phyloP scores from a whole-genome alignment of 129 eudicot species.

The Logfia minima region DNA sequence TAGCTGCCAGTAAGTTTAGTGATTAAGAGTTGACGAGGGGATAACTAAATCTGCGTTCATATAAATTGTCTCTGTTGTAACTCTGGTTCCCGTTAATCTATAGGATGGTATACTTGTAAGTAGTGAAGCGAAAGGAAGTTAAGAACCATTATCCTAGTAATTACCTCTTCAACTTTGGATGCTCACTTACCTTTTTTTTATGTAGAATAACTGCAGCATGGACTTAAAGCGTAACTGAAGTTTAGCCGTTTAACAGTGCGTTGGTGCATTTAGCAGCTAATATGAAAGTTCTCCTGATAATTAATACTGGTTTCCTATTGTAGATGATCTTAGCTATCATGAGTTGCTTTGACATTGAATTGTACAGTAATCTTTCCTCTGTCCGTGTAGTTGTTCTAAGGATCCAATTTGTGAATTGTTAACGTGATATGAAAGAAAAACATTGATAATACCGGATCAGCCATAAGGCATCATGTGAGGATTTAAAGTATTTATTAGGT shows the following conservation, averaged over 20 bases:
- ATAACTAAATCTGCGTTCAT: background rate
- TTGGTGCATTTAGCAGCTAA: too few relatives aligned
- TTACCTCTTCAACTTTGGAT: background rate
- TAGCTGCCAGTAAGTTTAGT: background rate
- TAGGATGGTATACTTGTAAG: background rate
- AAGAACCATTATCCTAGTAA: background rate
- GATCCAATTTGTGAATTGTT: too few relatives aligned
- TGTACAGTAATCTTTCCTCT: too few relatives aligned
- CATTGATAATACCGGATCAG: background rate
- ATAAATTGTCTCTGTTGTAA: background rate
- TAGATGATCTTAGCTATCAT: too few relatives aligned
- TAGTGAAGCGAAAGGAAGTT: background rate
- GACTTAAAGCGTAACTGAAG: background rate
- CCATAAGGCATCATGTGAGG: background rate
- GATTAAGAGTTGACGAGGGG: constrained; percentile 5
- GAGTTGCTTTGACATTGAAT: too few relatives aligned
- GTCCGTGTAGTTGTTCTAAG: too few relatives aligned
- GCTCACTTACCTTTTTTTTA: background rate
- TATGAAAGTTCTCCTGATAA: too few relatives aligned
- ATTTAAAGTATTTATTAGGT: too few relatives aligned
- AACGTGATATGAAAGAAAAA: too few relatives aligned
- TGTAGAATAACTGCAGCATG: background rate
- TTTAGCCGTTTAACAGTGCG: too few relatives aligned
- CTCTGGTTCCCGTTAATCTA: background rate
- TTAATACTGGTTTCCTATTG: too few relatives aligned